Base-by-base conservation (phyloP, 495 filamentous ascomycete genomes). In the Neurospora cerealis region DNA sequence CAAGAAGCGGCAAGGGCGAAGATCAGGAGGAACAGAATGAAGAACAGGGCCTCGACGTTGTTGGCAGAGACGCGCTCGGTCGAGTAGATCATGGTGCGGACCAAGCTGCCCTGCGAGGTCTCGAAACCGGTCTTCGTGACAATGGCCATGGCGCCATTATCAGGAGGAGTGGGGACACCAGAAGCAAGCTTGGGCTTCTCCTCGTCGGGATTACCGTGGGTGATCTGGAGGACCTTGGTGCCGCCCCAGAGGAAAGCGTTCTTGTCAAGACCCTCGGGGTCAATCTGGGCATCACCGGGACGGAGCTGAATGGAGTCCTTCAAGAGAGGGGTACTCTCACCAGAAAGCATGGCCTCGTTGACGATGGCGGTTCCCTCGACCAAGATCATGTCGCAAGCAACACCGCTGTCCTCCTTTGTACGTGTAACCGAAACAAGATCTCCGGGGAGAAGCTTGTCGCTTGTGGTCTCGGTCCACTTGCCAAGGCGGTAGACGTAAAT, bases 81-180 rank as follows among this genome's bases (percentile, higher is more conserved):
- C 4, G 96, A 98, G 84, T 97, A 99, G 76, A 99, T 98, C 96
- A 99, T 99, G 69, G 96, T 99, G 40, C 96, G 93, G 60, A 99
- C 96, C 73, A 99, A 87, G 80, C 93, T 97, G 75, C 96, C 96
- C 82, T 99, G 96, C 73, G 94, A 98, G 9, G 96, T 99, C 84
- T 99, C 96, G 76, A 99, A 99, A 5, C 96, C 96, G 62, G 96
- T 99, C 87, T 97, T 98, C 74, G 94, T 92, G 69, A 98, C 93
- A 74, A 98, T 88, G 74, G 95, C 96, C 86, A 98, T 89, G 11
- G 93, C 96, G 66, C 96, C 96, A 77, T 95, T 93, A 83, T 99
- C 96, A 0, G 96, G 96, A 21, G 93, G 86, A 36, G 86, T 76
- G 4, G 86, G 85, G 11, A 99, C 90, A 75, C 92, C 93, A 69